Base-by-base conservation (phyloP, 805 yeast genomes). In the Danielia reshetovae region DNA sequence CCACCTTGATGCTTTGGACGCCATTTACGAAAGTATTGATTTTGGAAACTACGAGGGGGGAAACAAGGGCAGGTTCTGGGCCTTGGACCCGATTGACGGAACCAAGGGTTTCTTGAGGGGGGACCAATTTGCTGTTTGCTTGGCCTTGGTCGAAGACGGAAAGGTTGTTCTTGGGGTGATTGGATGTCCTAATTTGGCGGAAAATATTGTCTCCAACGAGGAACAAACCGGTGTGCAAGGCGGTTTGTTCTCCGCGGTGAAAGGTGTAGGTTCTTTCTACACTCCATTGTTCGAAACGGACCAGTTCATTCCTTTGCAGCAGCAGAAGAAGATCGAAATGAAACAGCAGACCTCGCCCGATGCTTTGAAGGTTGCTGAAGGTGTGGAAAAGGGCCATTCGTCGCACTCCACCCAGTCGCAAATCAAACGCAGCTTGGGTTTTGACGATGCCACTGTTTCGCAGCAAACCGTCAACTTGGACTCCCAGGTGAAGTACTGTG, bases 61-160 rank as follows among this genome's bases (percentile, higher is more conserved):
- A 4, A 47, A 62, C 21, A 66, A 59, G 24, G 95, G 95, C 16
- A 70, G 98, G 42, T 79, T 86, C 55, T 93, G 99, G 99, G 95
- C 97, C 1, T 65, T 93, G 52, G 99, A 93, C 54, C 99, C 99
- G 25, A 89, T 93, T 42, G 99, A 93, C 55, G 99, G 99, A 6
- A 93, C 99, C 14, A 93, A 67, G 57, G 99, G 99, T 0, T 93
- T 93, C 56, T 65, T 93, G 35, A 73, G 99, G 54, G 95, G 96
- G 30, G 97, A 89, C 45, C 99, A 93, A 56, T 93, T 87, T 59
- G 97, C 98, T 2, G 95, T 93, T 1, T 93, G 99, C 55, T 67
- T 93, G 29, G 97, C 95, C 0, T 65, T 93, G 46, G 80, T 93
- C 30, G 94, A 79, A 19, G 83, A 89, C 52, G 95, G 96, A 10